Evolutionary conservation across 257 asterid genomes (phyloP), one percentile per base, ranked within the genome.

Genomic region (Lavandula angustifolia): DNA sequence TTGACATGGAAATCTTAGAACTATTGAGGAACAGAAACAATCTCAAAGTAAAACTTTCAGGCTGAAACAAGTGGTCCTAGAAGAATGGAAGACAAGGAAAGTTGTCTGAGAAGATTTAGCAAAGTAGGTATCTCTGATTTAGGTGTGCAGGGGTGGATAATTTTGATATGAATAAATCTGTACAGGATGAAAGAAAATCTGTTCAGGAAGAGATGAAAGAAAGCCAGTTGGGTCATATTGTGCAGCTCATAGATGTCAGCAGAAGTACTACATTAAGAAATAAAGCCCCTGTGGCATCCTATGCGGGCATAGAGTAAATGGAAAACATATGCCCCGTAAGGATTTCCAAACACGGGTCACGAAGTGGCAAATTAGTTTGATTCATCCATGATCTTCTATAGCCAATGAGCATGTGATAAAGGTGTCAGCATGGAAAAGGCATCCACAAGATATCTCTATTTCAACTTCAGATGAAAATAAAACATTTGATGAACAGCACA

Each of bases 401-500:
- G 84, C 84, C 82, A 79, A 74, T 80, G 86, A 71, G 79, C 79
- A 77, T 54, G 79, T 77, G 72, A 79, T 69, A 76, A 82, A 77
- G 72, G 83, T 75, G 81, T 82, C 94, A 78, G 80, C 92, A 83
- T 72, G 82, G 84, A 76, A 83, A 82, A 85, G 80, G 82, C 87
- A 83, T 57, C 81, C 81, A 73, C 73, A 61, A 60, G 74, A 56
- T 77, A 73, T 78, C 81, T 53, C 75, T 65, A 79, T 71, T 75
- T 79, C 74, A 76, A 86, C 96, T 85, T 88, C 92, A 91, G 89
- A 88, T 77, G 92, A 71, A 87, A 88, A 88, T 80, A 82, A 82
- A 90, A 90, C 90, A 86, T 85, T 86, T 79, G 87, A 79, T 81
- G 96, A 85, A 94, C 95, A 94, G 95, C 96, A 85, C 83, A 94